These are phyloP conservation scores for Capronia coronata DNA, from an alignment of 2,329 filamentous ascomycete species.

Conservation along the genomic window DNA sequence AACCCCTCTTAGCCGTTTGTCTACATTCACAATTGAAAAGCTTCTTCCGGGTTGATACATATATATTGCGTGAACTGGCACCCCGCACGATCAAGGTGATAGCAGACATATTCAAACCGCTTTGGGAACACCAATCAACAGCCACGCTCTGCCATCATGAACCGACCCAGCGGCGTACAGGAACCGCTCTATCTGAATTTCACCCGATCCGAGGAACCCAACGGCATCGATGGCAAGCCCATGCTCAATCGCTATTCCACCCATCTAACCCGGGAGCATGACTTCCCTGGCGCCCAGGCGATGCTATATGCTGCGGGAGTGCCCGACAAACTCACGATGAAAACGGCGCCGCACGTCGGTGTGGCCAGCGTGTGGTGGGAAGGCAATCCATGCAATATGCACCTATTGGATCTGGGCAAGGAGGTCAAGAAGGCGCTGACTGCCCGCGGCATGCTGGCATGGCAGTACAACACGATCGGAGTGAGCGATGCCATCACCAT, in stretches of 20 bases:
- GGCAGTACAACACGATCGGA: constrained; percentile 90
- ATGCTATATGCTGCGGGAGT: constrained; percentile 95
- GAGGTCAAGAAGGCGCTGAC: constrained; percentile 76
- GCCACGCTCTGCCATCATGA: constrained; percentile 2
- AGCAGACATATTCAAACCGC: too few species aligned
- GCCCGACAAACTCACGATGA: constrained; percentile 75
- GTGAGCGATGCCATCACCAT: constrained; percentile 91
- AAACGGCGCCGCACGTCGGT: constrained; percentile 82
- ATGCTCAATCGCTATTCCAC: constrained; percentile 81
- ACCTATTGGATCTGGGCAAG: constrained; percentile 78
- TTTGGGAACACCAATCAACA: background rate
- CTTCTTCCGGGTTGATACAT: too few species aligned
- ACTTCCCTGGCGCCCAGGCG: constrained; percentile 88
- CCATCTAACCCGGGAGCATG: constrained; percentile 73
- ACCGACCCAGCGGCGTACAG: constrained; percentile 18
- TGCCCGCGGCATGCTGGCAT: constrained; percentile 80
- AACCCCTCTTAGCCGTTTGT: too few species aligned
- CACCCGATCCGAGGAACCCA: constrained; percentile 48
- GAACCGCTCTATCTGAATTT: constrained; percentile 51
- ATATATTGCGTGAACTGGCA: too few species aligned
- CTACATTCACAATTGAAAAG: too few species aligned
- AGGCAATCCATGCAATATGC: constrained; percentile 81
- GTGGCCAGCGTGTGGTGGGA: constrained; percentile 96
- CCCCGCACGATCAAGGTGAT: too few species aligned
- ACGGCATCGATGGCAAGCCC: constrained; percentile 51